Evolutionary conservation across 352 stramenopile genomes (phyloP).

Genomic region (Globisporangium iwayamae): DNA sequence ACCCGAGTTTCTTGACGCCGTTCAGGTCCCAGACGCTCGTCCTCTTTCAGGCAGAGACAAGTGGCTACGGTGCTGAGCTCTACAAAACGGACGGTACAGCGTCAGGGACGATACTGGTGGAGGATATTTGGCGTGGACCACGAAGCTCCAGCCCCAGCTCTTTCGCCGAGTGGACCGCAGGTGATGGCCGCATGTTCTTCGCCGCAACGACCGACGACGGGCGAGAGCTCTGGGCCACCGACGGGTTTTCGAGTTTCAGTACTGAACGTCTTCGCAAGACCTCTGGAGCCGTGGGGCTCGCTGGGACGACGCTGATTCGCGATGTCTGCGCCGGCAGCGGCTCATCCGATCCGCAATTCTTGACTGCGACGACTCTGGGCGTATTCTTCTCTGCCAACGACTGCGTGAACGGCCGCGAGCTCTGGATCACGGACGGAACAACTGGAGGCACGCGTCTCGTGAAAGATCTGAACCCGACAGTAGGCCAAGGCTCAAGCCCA

Average conservation of each 20-base stretch:
- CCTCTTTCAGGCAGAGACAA: constrained; percentile 45
- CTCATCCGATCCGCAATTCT: constrained; percentile 47
- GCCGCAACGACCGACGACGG: constrained; percentile 38
- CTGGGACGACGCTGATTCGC: constrained; percentile 38
- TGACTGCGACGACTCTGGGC: constrained; percentile 30
- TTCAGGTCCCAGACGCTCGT: constrained; percentile 37
- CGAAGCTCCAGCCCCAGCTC: constrained; percentile 39
- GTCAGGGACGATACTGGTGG: constrained; percentile 37
- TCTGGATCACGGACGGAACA: constrained; percentile 61
- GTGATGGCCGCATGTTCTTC: constrained; percentile 49
- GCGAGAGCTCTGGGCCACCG: constrained; percentile 69
- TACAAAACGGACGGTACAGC: constrained; percentile 55
- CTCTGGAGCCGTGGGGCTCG: not conserved
- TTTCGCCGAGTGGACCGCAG: constrained; percentile 37
- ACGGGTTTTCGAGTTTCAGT: constrained; percentile 34
- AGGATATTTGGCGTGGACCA: constrained; percentile 50
- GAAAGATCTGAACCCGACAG: constrained; percentile 36
- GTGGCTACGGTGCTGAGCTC: constrained; percentile 45
- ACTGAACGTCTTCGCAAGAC: constrained; percentile 16
- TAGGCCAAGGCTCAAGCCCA: constrained; percentile 32
- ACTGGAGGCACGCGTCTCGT: constrained; percentile 41
- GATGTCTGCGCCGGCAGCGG: constrained; percentile 43
- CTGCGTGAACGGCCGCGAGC: constrained; percentile 55
- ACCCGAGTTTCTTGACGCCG: constrained; percentile 36
- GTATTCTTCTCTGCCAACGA: constrained; percentile 75